A percentile compares a stretch with the other conserved stretches of the same genome.
These are phyloP conservation scores for Candida ovalis DNA, from an alignment of 805 yeast genomes.

Conservation along the genomic window DNA sequence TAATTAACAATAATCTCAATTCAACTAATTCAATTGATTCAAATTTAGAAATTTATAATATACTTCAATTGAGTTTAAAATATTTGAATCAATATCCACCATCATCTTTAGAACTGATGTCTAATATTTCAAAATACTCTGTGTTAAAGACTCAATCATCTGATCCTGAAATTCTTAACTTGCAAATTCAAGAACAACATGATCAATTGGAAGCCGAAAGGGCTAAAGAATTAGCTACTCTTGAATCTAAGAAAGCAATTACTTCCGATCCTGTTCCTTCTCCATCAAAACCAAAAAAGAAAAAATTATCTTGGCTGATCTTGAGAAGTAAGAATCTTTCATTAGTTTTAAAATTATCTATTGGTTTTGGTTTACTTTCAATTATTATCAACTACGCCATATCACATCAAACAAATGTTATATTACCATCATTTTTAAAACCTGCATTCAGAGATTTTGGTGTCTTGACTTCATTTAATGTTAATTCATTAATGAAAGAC, in stretches of 20 bases:
- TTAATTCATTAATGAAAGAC: neutral
- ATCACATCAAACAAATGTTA: neutral
- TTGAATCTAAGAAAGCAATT: neutral
- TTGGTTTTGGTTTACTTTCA: conserved; percentile 19
- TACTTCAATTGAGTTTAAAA: conserved; percentile 21
- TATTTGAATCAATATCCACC: conserved; percentile 11
- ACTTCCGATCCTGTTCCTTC: neutral
- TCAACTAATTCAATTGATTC: conserved; percentile 19
- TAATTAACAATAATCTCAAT: conserved; percentile 25
- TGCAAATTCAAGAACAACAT: conserved; percentile 16
- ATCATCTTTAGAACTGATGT: conserved; percentile 1
- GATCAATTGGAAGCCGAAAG: conserved; percentile 1
- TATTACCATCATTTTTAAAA: conserved; percentile 5
- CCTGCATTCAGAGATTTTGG: conserved; percentile 10
- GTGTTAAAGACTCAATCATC: conserved; percentile 14
- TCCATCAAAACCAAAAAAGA: neutral
- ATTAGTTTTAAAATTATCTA: conserved; percentile 14
- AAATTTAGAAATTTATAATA: conserved; percentile 21
- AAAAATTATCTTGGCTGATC: conserved; percentile 4
- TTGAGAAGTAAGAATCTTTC: conserved; percentile 13
- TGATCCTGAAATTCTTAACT: conserved; percentile 8
- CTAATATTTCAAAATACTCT: conserved; percentile 17
- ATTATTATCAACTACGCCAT: conserved; percentile 14
- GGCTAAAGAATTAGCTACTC: conserved; percentile 4
- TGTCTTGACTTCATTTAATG: neutral